Base-by-base conservation (phyloP, 208 protist genomes). In the Trypanosoma cruzi region DNA sequence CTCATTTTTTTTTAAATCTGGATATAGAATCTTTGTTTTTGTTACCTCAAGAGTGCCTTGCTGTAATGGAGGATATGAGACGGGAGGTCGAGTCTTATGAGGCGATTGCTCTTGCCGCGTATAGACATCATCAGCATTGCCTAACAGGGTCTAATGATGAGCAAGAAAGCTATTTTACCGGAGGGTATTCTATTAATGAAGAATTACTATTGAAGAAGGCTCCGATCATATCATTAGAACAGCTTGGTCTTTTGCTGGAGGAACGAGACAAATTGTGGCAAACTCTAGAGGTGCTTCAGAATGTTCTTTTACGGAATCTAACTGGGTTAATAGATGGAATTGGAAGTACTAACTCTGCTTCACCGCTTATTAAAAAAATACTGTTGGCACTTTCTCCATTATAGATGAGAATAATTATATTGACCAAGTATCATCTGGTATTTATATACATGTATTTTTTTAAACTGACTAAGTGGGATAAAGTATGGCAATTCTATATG, bases 221-320 rank as follows among this genome's bases (percentile, higher is more conserved):
- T 10, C 31, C 72, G 8, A 64, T 71, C n/a, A 73, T 85, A 50
- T 84, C 82, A 32, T 70, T 94, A 22, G 71, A 85, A 50, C 75
- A 89, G 53, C 71, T 94, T 22, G 84, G 85, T 7, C 20, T 64
- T 49, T 56, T 92, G 34, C 53, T 91, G n/a, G 89, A 90, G 53
- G 82, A 92, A 59, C 64, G 89, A 11, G 89, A 94, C 64, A 54
- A 61, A 2, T 69, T 94, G 20, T 71, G 75, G 58, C 78, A 86
- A 34, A 75, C 72, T 53, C 36, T 77, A 22, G 49, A 64, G 14
- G 63, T 72, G 26, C n/a, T 72, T 36, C 59, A 71, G 7, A 54
- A 67, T 24, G 64, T 64, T 22, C 10, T 71, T 24, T 1, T 42
- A 28, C 61, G 48, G 18, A 49, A 34, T 44, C 0, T 8, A 29